Base-by-base conservation (phyloP, 805 yeast genomes). In the Wickerhamiella qilinensis region DNA sequence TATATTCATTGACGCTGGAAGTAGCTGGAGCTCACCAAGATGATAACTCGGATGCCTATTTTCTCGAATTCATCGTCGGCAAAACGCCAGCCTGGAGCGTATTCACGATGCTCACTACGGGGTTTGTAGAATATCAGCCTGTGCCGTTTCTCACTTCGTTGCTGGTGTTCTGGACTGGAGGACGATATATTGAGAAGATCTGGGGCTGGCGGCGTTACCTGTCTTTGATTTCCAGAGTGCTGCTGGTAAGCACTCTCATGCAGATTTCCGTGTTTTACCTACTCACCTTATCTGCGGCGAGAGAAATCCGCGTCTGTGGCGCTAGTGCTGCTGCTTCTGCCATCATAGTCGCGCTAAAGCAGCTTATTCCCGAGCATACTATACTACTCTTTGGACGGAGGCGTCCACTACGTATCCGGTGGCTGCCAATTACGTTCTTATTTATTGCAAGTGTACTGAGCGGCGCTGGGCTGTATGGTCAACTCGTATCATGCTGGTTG, bases 321-420 rank as follows among this genome's bases (percentile, higher is more conserved):
- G 62, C 68, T 40, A 63, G 67, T 52, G 68, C 77, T 4, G 51
- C 73, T 21, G 59, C 70, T 35, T 62, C 72, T 46, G 79, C 75
- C 1, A 68, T 73, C 39, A 55, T 75, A 11, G 77, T 77, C 8
- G 75, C 77, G 2, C 66, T 75, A 42, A 75, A 75, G 49, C 84
- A 77, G 57, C 54, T 77, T 42, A 65, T 73, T 16, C 75, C 81
- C 20, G 77, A 75, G 47, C 73, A 76, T 58, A 61, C 74, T 45
- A 55, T 73, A 47, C 54, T 63, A 31, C 56, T 71, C 39, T 58
- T 73, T 56, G 57, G 65, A 42, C 69, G 71, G 33, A 46, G 59
- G 37, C 33, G 66, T 33, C 64, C 75, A 40, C 56, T 73, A 28
- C 53, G 56, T 15, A 45, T 57, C 28, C 62, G 60, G 42, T 65